Conservation (phyloP, 2,329 filamentous ascomycete genomes). For the Diaporthe caulivora region DNA sequence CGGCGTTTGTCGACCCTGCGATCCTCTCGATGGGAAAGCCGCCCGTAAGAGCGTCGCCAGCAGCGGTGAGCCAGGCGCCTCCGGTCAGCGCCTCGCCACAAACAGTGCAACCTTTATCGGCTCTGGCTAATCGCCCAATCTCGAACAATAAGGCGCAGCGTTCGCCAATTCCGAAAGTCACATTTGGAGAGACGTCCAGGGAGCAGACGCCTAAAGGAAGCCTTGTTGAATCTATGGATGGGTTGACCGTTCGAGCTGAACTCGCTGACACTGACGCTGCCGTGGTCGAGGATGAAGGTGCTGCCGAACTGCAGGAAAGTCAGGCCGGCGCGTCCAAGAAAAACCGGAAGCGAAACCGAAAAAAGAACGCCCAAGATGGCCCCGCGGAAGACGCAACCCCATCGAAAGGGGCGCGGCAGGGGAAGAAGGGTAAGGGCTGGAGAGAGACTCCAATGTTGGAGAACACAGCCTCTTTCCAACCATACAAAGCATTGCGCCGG, state of each 20-base stretch:
- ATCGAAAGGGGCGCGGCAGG: slow-evolving; percentile 38
- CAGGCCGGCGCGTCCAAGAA: slow-evolving; percentile 46
- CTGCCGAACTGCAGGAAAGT: slow-evolving; percentile 41
- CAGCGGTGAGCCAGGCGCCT: background rate
- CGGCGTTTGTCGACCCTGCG: slow-evolving; percentile 81
- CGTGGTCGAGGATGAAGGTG: slow-evolving; percentile 39
- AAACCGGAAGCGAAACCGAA: slow-evolving; percentile 48
- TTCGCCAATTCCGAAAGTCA: slow-evolving; percentile 33
- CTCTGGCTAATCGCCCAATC: background rate
- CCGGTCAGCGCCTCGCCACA: slow-evolving; percentile 41
- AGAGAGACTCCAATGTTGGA: slow-evolving; percentile 71
- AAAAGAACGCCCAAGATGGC: slow-evolving; percentile 46
- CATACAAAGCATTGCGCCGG: slow-evolving; percentile 72
- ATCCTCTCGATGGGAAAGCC: slow-evolving; percentile 77
- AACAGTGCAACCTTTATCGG: slow-evolving; percentile 41
- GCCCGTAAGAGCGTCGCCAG: slow-evolving; percentile 47
- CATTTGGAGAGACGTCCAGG: slow-evolving; percentile 32
- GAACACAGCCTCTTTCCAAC: slow-evolving; percentile 72
- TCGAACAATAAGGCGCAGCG: slow-evolving; percentile 30
- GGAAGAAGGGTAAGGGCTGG: slow-evolving; percentile 66
- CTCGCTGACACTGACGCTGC: slow-evolving; percentile 41
- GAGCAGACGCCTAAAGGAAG: slow-evolving; percentile 41
- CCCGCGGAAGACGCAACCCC: slow-evolving; percentile 46
- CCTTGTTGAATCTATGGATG: slow-evolving; percentile 43
- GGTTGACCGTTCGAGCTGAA: slow-evolving; percentile 42